Base-by-base conservation (phyloP, 1,284 basidiomycete species). In the Microbotryomycetes sp. region DNA sequence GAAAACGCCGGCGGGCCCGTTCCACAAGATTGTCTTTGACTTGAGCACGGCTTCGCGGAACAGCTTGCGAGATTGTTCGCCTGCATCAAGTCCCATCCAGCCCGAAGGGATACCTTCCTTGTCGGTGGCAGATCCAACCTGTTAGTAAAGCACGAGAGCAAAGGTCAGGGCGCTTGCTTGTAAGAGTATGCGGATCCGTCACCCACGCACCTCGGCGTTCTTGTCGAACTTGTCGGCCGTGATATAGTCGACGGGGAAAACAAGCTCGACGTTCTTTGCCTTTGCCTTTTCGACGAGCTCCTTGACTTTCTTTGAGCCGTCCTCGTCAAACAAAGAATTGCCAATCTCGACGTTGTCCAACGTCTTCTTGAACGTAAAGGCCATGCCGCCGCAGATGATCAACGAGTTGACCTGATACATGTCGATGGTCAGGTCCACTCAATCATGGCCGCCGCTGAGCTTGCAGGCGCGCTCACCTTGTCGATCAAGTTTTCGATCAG, bases 401-500 rank as follows among this genome's bases (percentile, higher is more conserved):
- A 98, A 80, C 56, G 88, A 89, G 80, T 98, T 82, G 78, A 98
- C 92, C 87, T 89, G 64, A n/a, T 27, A 11, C 28, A 53, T 9
- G 2, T 3, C n/a, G 24, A 28, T 2, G 13, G 2, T 4, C 28
- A 1, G 16, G 31, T 23, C 53, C 13, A 54, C 56, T 28, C 2
- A n/a, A 13, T 18, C 11, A 11, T 26, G 3, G 3, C 9, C 2
- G 9, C 29, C 15, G 23, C 11, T 18, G 52, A 15, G 5, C n/a
- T n/a, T n/a, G n/a, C n/a, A n/a, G n/a, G n/a, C n/a, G n/a, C 18
- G 55, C 71, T 31, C 54, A 86, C 89, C 84, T 97, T 96, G 81
- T 97, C 93, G 67, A 98, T 83, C 89, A 98, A 89, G 81, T 97
- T 97, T 74, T 98, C 94, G 75, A 98, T 98, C 63, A 98, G 81